Evolutionary conservation across 2,329 filamentous ascomycete species (phyloP).

Genomic region (Aspergillus neotritici): DNA sequence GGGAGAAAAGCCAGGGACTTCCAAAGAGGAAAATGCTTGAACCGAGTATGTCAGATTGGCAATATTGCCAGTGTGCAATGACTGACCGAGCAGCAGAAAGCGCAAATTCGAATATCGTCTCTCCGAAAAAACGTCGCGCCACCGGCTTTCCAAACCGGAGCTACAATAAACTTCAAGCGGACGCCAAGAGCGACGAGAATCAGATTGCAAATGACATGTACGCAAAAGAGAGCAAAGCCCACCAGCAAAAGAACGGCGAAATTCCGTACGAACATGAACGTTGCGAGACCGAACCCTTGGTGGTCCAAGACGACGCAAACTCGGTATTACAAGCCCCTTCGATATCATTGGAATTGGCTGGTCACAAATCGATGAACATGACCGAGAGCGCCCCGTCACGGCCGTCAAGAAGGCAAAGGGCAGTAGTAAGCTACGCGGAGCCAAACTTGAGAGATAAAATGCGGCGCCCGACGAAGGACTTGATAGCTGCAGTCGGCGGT

Average conservation of each 20-base stretch:
- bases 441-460: slow-evolving; percentile 78
- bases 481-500: slow-evolving; percentile 68
- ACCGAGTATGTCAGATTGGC: slow-evolving; percentile 34
- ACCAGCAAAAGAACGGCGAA: neutral
- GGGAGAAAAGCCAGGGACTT: slow-evolving; percentile 10
- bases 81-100: slow-evolving; percentile 37
- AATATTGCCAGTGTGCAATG: neutral
- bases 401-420: slow-evolving; percentile 60
- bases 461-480: slow-evolving; percentile 69
- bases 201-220: neutral
- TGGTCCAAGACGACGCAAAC: neutral
- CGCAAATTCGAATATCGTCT: slow-evolving; percentile 43
- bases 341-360: no score
- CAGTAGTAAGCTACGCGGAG: slow-evolving; percentile 73
- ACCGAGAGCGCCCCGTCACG: slow-evolving; percentile 49
- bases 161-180: neutral
- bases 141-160: neutral
- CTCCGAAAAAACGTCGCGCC: slow-evolving; percentile 21
- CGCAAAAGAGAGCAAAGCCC: neutral
- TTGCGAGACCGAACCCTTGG: neutral
- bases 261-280: no score
- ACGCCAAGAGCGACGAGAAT: neutral
- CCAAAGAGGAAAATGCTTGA: slow-evolving; percentile 35
- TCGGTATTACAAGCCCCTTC: no score
- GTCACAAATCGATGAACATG: no score